These are phyloP conservation scores for Triglochin maritima DNA, from an alignment of 106 monocot species.

Conservation along the genomic window DNA sequence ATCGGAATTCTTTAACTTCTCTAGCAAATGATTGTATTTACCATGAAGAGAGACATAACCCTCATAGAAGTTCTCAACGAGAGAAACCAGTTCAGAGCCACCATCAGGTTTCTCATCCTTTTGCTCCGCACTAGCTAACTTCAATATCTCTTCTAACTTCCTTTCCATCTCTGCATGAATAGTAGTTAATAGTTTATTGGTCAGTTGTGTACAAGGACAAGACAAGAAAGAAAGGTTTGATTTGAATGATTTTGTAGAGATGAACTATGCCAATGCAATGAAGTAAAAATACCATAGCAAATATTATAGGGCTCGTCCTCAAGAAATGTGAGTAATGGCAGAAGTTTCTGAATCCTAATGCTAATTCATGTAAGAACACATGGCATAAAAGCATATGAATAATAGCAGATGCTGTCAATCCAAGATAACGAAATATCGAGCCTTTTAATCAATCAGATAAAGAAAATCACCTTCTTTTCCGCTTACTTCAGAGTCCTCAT, in stretches of 20 bases:
- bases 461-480: slow-evolving; percentile 14
- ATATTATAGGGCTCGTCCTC: too few species aligned
- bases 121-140: slow-evolving; percentile 16
- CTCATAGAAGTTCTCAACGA: slow-evolving; percentile 34
- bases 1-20: slow-evolving; percentile 29
- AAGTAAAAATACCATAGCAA: too few species aligned
- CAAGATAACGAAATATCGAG: too few species aligned
- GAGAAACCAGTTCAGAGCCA: slow-evolving; percentile 19
- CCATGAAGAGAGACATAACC: slow-evolving; percentile 30
- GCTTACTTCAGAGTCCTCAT: slow-evolving; percentile 1
- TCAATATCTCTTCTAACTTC: slow-evolving; percentile 35
- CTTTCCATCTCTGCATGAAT: slow-evolving; percentile 35
- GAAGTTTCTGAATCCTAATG: too few species aligned
- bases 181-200: neutral
- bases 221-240: too few species aligned
- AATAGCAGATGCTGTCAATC: too few species aligned
- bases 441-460: too few species aligned
- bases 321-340: too few species aligned
- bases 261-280: too few species aligned
- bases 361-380: too few species aligned
- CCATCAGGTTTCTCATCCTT: slow-evolving; percentile 1
- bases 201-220: neutral
- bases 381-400: too few species aligned
- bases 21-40: slow-evolving; percentile 32
- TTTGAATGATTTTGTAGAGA: too few species aligned